Evolutionary conservation across 176 grass and related monocot species (phyloP).

Genomic region (Avena sativa): DNA sequence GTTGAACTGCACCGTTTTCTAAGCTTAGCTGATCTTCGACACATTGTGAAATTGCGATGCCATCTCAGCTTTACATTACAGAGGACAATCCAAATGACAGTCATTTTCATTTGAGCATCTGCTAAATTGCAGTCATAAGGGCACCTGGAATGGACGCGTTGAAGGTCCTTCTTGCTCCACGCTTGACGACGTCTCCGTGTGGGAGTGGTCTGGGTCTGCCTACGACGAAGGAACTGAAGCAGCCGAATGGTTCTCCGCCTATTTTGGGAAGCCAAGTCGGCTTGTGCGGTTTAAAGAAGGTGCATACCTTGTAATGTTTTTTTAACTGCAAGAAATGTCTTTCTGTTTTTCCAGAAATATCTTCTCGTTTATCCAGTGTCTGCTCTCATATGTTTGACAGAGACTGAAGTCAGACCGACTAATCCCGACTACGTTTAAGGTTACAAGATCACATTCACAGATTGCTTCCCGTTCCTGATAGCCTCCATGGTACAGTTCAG

Average conservation of each 20-base stretch:
- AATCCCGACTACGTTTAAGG: constrained; percentile 65
- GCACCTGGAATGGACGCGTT: constrained; percentile 74
- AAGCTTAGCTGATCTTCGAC: no score
- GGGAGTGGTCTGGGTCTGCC: constrained; percentile 87
- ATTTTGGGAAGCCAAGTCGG: constrained; percentile 68
- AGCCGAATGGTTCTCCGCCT: constrained; percentile 75
- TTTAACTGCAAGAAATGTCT: no score
- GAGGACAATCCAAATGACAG: no score
- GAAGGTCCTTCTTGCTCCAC: constrained; percentile 58
- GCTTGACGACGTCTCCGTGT: constrained; percentile 67
- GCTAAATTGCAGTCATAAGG: constrained; percentile 56
- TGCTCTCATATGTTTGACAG: constrained; percentile 41
- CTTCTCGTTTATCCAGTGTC: not conserved
- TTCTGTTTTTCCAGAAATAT: no score
- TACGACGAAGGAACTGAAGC: constrained; percentile 78
- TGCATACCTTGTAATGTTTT: not conserved
- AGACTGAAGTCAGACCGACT: constrained; percentile 58
- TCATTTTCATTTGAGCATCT: no score
- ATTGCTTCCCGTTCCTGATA: no score
- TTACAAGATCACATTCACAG: constrained; percentile 29
- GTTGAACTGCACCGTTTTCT: no score
- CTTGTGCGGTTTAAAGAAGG: constrained; percentile 73
- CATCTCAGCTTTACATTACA: no score
- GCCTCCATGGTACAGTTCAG: no score
- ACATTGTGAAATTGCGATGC: no score